A percentile compares a stretch with the other conserved stretches of the same genome.
Conservation (phyloP, 177 flowering plant species). For the Telopea speciosissima region DNA sequence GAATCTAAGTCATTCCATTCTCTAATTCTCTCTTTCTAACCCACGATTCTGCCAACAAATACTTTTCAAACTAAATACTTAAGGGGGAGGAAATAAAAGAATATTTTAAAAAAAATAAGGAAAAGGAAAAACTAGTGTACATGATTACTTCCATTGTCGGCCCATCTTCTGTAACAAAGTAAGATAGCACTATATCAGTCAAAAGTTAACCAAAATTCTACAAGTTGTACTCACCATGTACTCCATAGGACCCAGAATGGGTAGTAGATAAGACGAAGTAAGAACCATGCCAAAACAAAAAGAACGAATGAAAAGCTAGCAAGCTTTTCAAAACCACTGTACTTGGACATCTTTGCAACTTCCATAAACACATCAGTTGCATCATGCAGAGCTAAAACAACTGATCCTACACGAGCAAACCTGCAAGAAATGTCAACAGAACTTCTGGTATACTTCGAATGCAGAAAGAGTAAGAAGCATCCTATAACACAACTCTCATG, state of each 20-base stretch:
- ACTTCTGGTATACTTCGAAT: neutral
- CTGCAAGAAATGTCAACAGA: constrained; percentile 33
- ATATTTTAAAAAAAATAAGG: too few species aligned
- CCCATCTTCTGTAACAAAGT: neutral
- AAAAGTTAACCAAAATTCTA: neutral
- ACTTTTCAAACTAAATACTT: neutral
- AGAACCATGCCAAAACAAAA: constrained; percentile 70
- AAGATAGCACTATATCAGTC: neutral
- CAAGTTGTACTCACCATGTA: constrained; percentile 56
- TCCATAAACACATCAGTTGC: constrained; percentile 93
- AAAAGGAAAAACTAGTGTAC: neutral
- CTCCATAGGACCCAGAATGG: constrained; percentile 96
- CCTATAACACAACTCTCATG: neutral
- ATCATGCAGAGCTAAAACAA: constrained; percentile 96
- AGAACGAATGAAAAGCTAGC: constrained; percentile 74
- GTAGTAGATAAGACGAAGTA: constrained; percentile 82
- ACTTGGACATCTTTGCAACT: constrained; percentile 93
- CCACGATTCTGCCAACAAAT: too few species aligned
- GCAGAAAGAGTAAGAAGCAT: neutral
- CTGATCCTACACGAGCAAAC: constrained; percentile 87
- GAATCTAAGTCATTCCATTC: too few species aligned
- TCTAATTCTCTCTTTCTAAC: too few species aligned
- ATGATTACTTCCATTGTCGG: neutral
- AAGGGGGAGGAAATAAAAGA: too few species aligned
- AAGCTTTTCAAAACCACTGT: constrained; percentile 62